Evolutionary conservation across 257 asterid genomes (phyloP).

Genomic region (Plectranthus barbatus): DNA sequence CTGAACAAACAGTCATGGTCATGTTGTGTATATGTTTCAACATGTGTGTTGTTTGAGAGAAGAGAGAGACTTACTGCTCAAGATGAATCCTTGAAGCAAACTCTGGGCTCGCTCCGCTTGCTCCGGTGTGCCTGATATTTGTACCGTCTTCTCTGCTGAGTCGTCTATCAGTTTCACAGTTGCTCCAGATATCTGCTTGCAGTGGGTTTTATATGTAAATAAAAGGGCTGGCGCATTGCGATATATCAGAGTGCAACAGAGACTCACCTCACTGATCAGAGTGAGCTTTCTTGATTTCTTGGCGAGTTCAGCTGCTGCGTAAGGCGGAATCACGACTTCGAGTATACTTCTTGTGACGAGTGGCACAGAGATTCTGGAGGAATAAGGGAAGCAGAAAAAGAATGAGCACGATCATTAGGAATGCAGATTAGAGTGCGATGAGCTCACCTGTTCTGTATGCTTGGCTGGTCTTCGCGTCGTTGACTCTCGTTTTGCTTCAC

Average conservation of each 20-base stretch:
- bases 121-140: conserved; percentile 88
- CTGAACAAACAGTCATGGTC: conserved; percentile 28
- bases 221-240: too few species aligned
- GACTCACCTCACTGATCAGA: conserved; percentile 71
- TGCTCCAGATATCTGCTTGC: conserved; percentile 78
- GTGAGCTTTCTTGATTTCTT: conserved; percentile 73
- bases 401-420: too few species aligned
- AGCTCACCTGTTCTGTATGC: conserved; percentile 46
- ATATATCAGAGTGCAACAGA: conserved; percentile 9
- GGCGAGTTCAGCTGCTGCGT: conserved; percentile 68
- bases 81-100: conserved; percentile 90
- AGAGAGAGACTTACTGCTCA: conserved; percentile 63
- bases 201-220: too few species aligned
- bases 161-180: conserved; percentile 72
- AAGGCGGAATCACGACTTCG: conserved; percentile 80
- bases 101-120: conserved; percentile 98
- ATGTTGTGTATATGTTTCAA: neutral
- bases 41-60: neutral
- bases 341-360: conserved; percentile 80
- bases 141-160: conserved; percentile 57
- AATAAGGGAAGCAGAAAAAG: neutral
- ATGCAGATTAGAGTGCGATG: neutral
- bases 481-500: conserved; percentile 59
- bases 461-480: conserved; percentile 58
- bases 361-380: conserved; percentile 60